These are phyloP conservation scores for Fusarium neocosmosporiellum DNA, from an alignment of 2,329 filamentous ascomycete genomes.

Conservation along the genomic window DNA sequence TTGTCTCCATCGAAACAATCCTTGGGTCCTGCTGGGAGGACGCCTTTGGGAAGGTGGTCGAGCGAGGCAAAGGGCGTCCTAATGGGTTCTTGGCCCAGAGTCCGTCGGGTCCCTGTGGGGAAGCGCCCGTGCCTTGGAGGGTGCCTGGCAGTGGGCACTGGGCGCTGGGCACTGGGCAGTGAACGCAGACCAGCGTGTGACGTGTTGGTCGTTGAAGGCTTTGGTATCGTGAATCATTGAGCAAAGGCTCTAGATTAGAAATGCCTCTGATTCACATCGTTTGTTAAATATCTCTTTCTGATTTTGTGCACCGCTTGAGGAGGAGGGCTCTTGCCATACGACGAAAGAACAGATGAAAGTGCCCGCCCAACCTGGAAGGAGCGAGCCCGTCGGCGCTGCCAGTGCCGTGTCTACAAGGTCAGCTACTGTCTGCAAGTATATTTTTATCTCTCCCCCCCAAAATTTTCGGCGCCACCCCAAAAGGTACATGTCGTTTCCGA, in stretches of 20 bases:
- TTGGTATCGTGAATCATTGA: background rate
- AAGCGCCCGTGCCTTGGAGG: background rate
- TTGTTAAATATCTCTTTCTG: background rate
- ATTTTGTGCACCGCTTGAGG: background rate
- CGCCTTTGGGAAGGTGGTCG: conserved; percentile 19
- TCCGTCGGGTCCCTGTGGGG: conserved; percentile 7
- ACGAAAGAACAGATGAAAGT: conserved; percentile 1
- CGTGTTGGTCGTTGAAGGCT: background rate
- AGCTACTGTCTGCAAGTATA: conserved; percentile 16
- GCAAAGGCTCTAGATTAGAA: background rate
- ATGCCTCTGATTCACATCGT: background rate
- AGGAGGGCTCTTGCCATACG: conserved; percentile 2
- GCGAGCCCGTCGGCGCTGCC: background rate
- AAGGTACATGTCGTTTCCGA: conserved; percentile 8
- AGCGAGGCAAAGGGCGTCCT: conserved; percentile 26
- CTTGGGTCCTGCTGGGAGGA: background rate
- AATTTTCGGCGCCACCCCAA: background rate
- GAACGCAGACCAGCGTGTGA: conserved; percentile 3
- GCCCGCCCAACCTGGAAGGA: conserved; percentile 10
- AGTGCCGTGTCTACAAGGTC: conserved; percentile 8
- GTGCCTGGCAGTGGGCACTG: background rate
- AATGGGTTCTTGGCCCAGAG: conserved; percentile 12
- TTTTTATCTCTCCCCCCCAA: background rate
- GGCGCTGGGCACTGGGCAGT: background rate
- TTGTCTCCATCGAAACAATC: conserved; percentile 10